These are phyloP conservation scores for Pseudogymnoascus sp. DNA, from an alignment of 2,329 filamentous ascomycete species.

Conservation along the genomic window DNA sequence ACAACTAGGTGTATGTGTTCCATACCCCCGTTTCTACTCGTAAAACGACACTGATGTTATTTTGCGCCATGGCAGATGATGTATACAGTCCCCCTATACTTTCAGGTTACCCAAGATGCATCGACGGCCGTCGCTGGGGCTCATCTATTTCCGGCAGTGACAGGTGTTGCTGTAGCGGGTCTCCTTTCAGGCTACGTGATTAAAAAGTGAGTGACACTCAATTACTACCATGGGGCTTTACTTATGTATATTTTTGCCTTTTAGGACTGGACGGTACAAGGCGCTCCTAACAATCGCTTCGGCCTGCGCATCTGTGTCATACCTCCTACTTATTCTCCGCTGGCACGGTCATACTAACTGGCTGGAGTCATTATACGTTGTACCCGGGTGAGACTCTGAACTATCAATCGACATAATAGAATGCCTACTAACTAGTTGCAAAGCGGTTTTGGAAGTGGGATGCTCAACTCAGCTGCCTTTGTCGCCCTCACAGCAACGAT, in stretches of 20 bases:
- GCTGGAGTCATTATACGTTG: constrained; percentile 51
- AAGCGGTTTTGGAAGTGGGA: constrained; percentile 44
- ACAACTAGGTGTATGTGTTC: constrained; percentile 45
- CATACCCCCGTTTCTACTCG: constrained; percentile 10
- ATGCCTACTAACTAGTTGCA: background rate
- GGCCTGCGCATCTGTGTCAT: constrained; percentile 42
- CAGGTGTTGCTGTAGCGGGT: constrained; percentile 59
- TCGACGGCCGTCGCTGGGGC: constrained; percentile 52
- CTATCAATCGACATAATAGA: background rate
- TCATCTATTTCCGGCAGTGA: constrained; percentile 59
- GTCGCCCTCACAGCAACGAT: constrained; percentile 42
- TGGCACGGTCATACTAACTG: constrained; percentile 55
- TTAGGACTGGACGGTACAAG: constrained; percentile 54
- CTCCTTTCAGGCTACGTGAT: constrained; percentile 53
- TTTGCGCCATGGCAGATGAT: constrained; percentile 40
- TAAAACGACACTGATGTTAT: background rate
- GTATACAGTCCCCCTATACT: constrained; percentile 62
- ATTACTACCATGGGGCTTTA: background rate
- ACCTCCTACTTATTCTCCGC: constrained; percentile 44
- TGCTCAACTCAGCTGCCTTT: constrained; percentile 40
- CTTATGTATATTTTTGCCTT: background rate
- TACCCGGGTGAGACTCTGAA: constrained; percentile 32
- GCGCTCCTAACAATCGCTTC: constrained; percentile 44
- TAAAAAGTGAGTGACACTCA: constrained; percentile 31
- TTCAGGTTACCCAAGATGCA: constrained; percentile 53